Base-by-base conservation (phyloP, 805 yeast genomes). In the Cyberlindnera galapagoensis region DNA sequence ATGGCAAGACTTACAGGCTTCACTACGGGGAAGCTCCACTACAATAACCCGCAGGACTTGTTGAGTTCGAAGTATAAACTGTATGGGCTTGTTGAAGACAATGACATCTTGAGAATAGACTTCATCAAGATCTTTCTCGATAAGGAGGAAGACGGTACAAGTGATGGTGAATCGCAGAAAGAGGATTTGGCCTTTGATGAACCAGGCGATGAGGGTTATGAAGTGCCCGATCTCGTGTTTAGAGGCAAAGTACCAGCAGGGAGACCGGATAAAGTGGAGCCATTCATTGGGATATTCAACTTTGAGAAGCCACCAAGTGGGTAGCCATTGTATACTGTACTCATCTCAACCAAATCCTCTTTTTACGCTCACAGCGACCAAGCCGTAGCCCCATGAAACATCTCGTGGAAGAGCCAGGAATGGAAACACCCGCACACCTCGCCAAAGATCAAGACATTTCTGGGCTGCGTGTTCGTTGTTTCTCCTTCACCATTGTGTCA, bases 1-100 rank as follows among this genome's bases (percentile, higher is more conserved):
- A 69, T 71, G 75, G 76, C 75, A 7, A 54, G 71, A 24, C 60
- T 71, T n/a, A 68, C 75, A 0, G 76, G 76, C 7, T 55, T 64
- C 6, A 66, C 74, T 14, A 60, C 57, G 19, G 77, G 77, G 2
- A 54, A 54, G 32, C 56, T 71, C 7, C 71, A 67, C 45, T 71
- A 67, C 47, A 70, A 71, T 44, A 65, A 66, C 38, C 43, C 63
- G 21, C 63, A 62, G 23, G 75, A 70, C 43, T 53, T 71, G 34
- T 47, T 57, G 20, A 63, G 66, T 42, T 63, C 63, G 34, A 69
- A 69, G 39, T 71, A 66, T 47, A 70, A 71, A 42, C 47, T 71
- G 16, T 70, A 61, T 45, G 74, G 71, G 3, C 54, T 67, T 2
- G 59, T 69, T 6, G 74, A 69, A 37, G 69, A 63, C 5, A 63